Conservation (phyloP, 805 yeast species). For the Candida multigemmis region DNA sequence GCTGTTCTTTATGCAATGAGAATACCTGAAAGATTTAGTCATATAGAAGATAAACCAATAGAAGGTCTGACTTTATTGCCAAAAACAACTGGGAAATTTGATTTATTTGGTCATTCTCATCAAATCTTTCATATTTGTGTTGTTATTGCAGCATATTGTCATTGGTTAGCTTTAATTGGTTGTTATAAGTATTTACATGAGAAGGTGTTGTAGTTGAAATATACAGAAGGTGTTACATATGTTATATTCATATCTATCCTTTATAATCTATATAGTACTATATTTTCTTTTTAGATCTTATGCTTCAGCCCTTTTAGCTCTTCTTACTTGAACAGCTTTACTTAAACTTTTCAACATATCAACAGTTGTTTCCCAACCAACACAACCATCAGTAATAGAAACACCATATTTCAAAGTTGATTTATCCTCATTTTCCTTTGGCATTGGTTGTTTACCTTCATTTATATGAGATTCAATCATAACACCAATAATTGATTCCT, state of each 20-base stretch:
- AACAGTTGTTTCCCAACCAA: constrained; percentile 80
- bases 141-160: constrained; percentile 68
- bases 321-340: constrained; percentile 71
- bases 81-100: constrained; percentile 42
- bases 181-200: constrained; percentile 46
- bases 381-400: constrained; percentile 97
- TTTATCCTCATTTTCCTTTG: constrained; percentile 56
- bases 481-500: constrained; percentile 73
- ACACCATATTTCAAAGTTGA: constrained; percentile 73
- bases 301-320: too few relatives aligned
- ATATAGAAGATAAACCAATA: constrained; percentile 10
- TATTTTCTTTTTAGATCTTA: constrained; percentile 4
- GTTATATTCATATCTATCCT: constrained; percentile 1
- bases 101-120: constrained; percentile 72
- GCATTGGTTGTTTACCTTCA: constrained; percentile 92
- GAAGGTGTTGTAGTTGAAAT: neutral
- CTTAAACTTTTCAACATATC: constrained; percentile 63
- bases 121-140: constrained; percentile 77
- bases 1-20: constrained; percentile 73
- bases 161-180: constrained; percentile 52
- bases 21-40: constrained; percentile 59
- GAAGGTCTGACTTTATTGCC: too few relatives aligned
- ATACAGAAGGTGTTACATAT: constrained; percentile 1
- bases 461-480: constrained; percentile 92
- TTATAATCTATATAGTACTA: neutral